Conservation (phyloP, 176 grass and related monocot genomes). For the Otatea glauca region DNA sequence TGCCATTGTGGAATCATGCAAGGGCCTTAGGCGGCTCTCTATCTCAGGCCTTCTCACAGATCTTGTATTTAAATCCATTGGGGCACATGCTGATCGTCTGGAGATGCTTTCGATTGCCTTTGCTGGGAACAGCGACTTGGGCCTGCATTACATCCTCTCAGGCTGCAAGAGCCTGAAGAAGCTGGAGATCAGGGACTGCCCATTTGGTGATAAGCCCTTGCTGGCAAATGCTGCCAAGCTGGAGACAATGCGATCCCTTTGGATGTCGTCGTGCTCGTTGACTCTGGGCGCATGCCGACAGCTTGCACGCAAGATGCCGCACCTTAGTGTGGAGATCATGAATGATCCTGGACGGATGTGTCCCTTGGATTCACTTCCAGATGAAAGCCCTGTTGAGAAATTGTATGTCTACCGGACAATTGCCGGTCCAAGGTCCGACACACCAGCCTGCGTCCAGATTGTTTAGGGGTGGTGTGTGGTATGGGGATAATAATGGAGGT, state of each 20-base stretch:
- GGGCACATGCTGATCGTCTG: conserved; percentile 60
- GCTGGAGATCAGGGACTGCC: conserved; percentile 81
- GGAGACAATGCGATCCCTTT: conserved; percentile 95
- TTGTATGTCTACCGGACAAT: conserved; percentile 75
- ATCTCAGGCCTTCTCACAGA: conserved; percentile 74
- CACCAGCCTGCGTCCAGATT: conserved; percentile 66
- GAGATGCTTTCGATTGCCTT: conserved; percentile 81
- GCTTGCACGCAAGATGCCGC: conserved; percentile 68
- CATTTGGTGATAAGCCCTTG: conserved; percentile 69
- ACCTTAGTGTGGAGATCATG: conserved; percentile 71
- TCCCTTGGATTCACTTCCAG: conserved; percentile 49
- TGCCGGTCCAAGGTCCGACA: conserved; percentile 62
- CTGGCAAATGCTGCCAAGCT: conserved; percentile 71
- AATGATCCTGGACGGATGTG: conserved; percentile 45
- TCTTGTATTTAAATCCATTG: conserved; percentile 67
- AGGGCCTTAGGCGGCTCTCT: conserved; percentile 61
- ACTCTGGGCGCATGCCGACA: conserved; percentile 66
- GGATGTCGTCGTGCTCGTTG: conserved; percentile 75
- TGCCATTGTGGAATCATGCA: conserved; percentile 74
- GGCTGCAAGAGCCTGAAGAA: conserved; percentile 83
- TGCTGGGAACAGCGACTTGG: conserved; percentile 61
- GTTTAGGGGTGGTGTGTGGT: not conserved
- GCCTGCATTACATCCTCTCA: conserved; percentile 69
- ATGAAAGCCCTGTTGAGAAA: conserved; percentile 63
- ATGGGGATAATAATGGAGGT: conserved; percentile 33